phyloP scores from a whole-genome alignment of 106 monocot genomes.

The Dioscorea alata region DNA sequence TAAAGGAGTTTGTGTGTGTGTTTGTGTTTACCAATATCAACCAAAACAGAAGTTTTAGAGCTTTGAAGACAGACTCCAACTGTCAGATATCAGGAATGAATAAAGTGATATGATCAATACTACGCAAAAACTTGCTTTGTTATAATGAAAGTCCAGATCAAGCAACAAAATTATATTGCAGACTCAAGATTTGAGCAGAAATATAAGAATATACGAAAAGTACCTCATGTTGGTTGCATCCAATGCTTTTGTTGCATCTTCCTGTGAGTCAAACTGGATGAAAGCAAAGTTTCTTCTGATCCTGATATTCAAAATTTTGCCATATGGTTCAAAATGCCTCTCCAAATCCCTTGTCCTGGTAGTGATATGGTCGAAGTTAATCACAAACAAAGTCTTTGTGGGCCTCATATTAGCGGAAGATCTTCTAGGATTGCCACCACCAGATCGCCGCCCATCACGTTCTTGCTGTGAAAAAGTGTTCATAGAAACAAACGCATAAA shows the following conservation, averaged over 20 bases:
- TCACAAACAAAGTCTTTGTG: conserved; percentile 92
- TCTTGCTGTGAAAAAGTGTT: conserved; percentile 44
- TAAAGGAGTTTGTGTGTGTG: no score
- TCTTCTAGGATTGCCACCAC: conserved; percentile 47
- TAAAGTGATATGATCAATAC: no score
- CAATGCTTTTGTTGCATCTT: conserved; percentile 92
- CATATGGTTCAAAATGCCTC: conserved; percentile 93
- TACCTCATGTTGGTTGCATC: conserved; percentile 94
- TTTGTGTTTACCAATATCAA: no score
- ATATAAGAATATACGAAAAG: no score
- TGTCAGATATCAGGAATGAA: no score
- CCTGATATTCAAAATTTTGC: conserved; percentile 81
- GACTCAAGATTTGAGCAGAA: no score
- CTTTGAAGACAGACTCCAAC: no score
- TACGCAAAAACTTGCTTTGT: no score
- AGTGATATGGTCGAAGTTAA: conserved; percentile 88
- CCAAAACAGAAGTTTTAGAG: no score
- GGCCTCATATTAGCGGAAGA: conserved; percentile 58
- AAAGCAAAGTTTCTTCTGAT: conserved; percentile 96
- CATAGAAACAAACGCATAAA: background rate
- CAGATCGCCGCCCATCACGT: conserved; percentile 50
- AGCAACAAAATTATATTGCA: no score
- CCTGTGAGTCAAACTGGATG: conserved; percentile 76
- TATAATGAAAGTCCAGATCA: no score
- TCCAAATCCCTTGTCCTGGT: conserved; percentile 85